Conservation (phyloP, 331 rosid genomes). For the Prunus yedoensis region DNA sequence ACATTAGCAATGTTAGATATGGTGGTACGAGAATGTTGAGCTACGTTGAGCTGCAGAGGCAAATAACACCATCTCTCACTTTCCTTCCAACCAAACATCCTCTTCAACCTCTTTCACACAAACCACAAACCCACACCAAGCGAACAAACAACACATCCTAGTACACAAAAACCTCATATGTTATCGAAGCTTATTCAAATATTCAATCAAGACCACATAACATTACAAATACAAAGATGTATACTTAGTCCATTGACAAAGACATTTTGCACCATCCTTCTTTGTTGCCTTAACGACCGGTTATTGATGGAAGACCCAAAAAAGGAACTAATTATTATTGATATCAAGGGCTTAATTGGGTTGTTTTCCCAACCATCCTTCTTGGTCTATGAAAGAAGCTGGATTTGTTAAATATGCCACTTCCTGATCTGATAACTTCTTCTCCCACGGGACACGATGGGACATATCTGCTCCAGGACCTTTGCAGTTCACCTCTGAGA, state of each 20-base stretch:
- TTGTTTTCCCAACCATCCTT: slow-evolving; percentile 9
- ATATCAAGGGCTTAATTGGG: background rate
- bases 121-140: background rate
- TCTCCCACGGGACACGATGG: slow-evolving; percentile 24
- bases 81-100: slow-evolving; percentile 21
- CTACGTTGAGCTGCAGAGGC: slow-evolving; percentile 18
- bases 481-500: slow-evolving; percentile 4
- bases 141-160: background rate
- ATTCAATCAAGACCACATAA: too few species aligned
- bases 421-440: slow-evolving; percentile 13
- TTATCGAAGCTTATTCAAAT: too few species aligned
- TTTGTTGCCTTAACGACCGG: too few species aligned
- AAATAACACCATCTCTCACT: slow-evolving; percentile 12
- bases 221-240: too few species aligned
- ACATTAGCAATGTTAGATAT: background rate
- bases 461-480: slow-evolving; percentile 26
- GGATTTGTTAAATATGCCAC: background rate
- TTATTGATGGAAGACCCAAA: too few species aligned
- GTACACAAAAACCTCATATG: too few species aligned
- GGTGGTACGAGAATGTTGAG: background rate
- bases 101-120: slow-evolving; percentile 1
- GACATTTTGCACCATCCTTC: too few species aligned
- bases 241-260: too few species aligned
- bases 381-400: slow-evolving; percentile 11
- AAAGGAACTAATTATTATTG: too few species aligned